Evolutionary conservation across 2,329 filamentous ascomycete species (phyloP), one percentile per base, ranked within the genome.

Genomic region (Waltergamsia citrina): DNA sequence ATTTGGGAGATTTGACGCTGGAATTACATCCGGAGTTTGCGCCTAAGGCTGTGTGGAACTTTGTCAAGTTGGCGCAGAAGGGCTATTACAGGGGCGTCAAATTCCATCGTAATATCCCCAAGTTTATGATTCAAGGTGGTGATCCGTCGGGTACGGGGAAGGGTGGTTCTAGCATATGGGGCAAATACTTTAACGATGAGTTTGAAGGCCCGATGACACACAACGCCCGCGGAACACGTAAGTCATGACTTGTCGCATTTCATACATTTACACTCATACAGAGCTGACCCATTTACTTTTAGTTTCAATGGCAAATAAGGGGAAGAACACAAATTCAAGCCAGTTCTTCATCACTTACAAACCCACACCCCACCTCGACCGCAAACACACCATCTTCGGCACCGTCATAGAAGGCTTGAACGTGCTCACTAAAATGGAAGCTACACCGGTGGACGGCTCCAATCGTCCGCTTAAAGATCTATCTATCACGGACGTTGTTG

Each of bases 51-150:
- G 92, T 96, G 2, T 98, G 90, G 86, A 98, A 98, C 56, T 98
- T 98, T 51, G 75, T 94, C 34, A 79, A 83, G 36, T 65, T 98
- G 5, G 77, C 87, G 2, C 83, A 94, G 51, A 85, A 82, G 44
- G 90, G 90, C 1, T 95, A 94, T 59, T 98, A 96, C 63, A 78
- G 76, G 33, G 75, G 74, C 42, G 80, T 94, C 3, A 58, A 71
- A 10, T 98, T 98, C 53, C 92, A 98, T 57, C 78, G 92, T 41
- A 95, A 93, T 54, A 95, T 98, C 47, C 80, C 80, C 38, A 85
- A 84, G 47, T 98, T 98, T 54, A 98, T 98, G 92, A 85, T 98
- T 25, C 92, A 98, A 56, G 90, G 90, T 28, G 92, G 92, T 24
- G 92, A 98, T 52, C 92, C 92, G 0, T 85, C 86, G 0, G 90